A percentile compares a stretch with the other conserved stretches of the same genome.
These are phyloP conservation scores for Pseudonectria foliicola DNA, from an alignment of 2,329 filamentous ascomycete species.

Conservation along the genomic window DNA sequence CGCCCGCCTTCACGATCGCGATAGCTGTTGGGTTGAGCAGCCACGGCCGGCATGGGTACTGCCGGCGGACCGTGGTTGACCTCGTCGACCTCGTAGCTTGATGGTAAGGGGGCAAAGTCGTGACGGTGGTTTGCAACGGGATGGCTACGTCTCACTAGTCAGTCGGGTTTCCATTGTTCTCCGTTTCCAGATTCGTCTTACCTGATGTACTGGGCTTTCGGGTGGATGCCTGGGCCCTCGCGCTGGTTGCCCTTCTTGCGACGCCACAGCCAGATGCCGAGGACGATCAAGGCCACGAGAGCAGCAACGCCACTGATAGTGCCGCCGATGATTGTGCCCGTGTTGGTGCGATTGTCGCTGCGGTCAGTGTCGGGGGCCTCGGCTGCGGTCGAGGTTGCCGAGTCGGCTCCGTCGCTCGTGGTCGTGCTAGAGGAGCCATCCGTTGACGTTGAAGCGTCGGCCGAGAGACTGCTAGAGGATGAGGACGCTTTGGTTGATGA, in stretches of 20 bases:
- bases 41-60: conserved; percentile 9
- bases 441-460: conserved; percentile 7
- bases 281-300: conserved; percentile 33
- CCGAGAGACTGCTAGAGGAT: not conserved
- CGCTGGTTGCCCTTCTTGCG: conserved; percentile 36
- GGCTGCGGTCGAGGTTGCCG: conserved; percentile 14
- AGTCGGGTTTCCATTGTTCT: conserved; percentile 11
- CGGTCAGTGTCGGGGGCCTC: conserved; percentile 23
- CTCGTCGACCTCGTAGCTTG: conserved; percentile 21
- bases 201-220: conserved; percentile 35
- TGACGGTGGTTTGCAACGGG: conserved; percentile 8
- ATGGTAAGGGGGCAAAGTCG: conserved; percentile 23
- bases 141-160: conserved; percentile 20
- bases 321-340: conserved; percentile 48
- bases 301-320: conserved; percentile 44
- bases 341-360: conserved; percentile 23
- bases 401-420: conserved; percentile 7
- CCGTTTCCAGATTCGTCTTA: conserved; percentile 17
- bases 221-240: conserved; percentile 32
- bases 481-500: too few species aligned
- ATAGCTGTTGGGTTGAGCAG: conserved; percentile 13
- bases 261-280: conserved; percentile 38
- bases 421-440: conserved; percentile 6
- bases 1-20: conserved; percentile 8
- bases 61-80: conserved; percentile 7